These are phyloP conservation scores for Isochrysis galbana DNA, from an alignment of 78 protist species.

Conservation along the genomic window DNA sequence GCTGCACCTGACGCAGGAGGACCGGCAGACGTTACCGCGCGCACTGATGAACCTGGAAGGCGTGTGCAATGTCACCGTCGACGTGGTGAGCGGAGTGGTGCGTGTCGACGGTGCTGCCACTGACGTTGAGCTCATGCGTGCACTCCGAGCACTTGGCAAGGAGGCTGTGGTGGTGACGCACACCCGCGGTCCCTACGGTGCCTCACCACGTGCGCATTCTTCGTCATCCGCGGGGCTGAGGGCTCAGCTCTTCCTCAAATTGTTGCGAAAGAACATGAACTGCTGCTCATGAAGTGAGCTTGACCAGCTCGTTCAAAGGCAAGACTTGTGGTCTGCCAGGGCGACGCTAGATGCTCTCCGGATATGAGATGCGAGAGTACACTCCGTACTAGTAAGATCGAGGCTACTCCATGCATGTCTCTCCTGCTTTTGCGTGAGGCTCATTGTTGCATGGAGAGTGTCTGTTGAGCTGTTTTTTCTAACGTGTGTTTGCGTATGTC, in stretches of 20 bases:
- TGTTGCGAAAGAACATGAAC: background rate
- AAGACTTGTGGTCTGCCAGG: too few relatives aligned
- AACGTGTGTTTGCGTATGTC: too few relatives aligned
- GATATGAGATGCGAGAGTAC: too few relatives aligned
- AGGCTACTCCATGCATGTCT: too few relatives aligned
- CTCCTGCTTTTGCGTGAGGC: too few relatives aligned
- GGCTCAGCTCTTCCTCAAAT: background rate
- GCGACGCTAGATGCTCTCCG: too few relatives aligned
- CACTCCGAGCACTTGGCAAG: background rate
- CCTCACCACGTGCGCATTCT: background rate
- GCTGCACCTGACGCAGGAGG: background rate
- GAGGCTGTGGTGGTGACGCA: background rate
- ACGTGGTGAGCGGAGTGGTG: background rate
- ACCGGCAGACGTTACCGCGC: background rate
- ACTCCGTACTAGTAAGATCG: too few relatives aligned
- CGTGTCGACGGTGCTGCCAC: background rate
- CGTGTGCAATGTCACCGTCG: background rate
- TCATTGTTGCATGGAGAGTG: too few relatives aligned
- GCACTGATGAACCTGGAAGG: background rate
- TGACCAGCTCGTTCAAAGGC: too few relatives aligned
- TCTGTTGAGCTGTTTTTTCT: too few relatives aligned
- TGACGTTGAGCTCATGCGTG: background rate
- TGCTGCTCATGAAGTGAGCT: too few relatives aligned
- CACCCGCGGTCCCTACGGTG: background rate
- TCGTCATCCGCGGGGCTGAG: background rate